phyloP scores from a whole-genome alignment of 805 yeast genomes.

The Helenozyma baotianmanensis region DNA sequence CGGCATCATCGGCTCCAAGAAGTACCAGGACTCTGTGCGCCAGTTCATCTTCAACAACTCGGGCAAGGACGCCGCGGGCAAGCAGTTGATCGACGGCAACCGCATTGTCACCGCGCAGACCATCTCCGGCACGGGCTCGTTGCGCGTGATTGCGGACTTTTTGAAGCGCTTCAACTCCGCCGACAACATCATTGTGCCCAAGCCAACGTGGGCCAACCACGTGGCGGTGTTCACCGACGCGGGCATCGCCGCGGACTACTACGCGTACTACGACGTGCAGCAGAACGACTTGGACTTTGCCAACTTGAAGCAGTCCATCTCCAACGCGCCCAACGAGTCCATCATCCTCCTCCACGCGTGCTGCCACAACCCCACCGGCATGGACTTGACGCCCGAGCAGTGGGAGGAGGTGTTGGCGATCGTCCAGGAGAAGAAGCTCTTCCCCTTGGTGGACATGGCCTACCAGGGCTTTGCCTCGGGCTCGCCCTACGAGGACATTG shows the following conservation, averaged over 20 bases:
- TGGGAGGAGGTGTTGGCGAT: constrained; percentile 74
- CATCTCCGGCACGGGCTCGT: constrained; percentile 92
- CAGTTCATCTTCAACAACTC: constrained; percentile 65
- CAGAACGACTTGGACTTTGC: constrained; percentile 63
- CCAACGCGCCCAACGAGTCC: constrained; percentile 51
- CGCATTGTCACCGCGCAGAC: constrained; percentile 84
- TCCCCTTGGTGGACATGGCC: constrained; percentile 89
- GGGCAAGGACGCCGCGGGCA: constrained; percentile 48
- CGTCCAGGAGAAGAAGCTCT: constrained; percentile 51
- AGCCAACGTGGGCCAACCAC: constrained; percentile 96
- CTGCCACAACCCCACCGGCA: constrained; percentile 96
- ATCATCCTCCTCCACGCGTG: constrained; percentile 85
- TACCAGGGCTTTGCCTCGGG: constrained; percentile 96
- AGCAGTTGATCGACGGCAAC: constrained; percentile 50
- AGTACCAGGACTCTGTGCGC: constrained; percentile 63
- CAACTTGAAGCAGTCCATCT: constrained; percentile 57
- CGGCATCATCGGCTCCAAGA: constrained; percentile 75
- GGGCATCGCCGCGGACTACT: constrained; percentile 59
- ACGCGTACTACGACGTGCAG: constrained; percentile 64
- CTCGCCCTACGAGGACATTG: constrained; percentile 64
- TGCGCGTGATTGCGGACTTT: constrained; percentile 80
- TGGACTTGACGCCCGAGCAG: constrained; percentile 78
- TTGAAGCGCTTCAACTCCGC: constrained; percentile 54
- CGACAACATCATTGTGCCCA: constrained; percentile 64
- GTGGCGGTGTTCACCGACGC: constrained; percentile 70